Conservation (phyloP, 768 basidiomycete species). For the Tricholoma saponaceum region DNA sequence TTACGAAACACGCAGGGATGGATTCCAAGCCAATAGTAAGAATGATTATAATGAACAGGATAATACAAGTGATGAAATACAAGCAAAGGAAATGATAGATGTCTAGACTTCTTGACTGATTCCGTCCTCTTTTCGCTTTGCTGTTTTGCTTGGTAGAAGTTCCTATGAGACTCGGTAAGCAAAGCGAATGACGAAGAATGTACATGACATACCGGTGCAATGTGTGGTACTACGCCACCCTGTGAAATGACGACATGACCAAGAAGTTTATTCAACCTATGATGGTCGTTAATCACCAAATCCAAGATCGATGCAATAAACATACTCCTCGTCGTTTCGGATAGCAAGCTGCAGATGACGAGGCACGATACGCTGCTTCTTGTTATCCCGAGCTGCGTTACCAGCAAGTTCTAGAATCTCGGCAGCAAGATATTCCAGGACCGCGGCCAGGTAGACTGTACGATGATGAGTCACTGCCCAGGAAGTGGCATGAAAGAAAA, state of each 20-base stretch:
- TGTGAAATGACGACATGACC: slow-evolving; percentile 82
- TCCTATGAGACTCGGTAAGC: slow-evolving; percentile 15
- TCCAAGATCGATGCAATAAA: neutral
- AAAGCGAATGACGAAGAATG: neutral
- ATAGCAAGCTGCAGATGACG: slow-evolving; percentile 91
- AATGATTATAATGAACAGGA: slow-evolving; percentile 11
- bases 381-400: slow-evolving; percentile 78
- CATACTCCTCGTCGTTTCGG: slow-evolving; percentile 82
- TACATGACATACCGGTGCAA: slow-evolving; percentile 40
- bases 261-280: slow-evolving; percentile 68
- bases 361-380: slow-evolving; percentile 93
- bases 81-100: slow-evolving; percentile 13
- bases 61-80: slow-evolving; percentile 25
- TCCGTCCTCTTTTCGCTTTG: slow-evolving; percentile 41
- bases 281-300: neutral
- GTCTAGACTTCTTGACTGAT: slow-evolving; percentile 43
- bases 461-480: neutral
- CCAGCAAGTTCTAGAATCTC: slow-evolving; percentile 93
- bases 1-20: neutral
- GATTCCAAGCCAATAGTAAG: neutral
- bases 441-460: slow-evolving; percentile 83
- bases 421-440: slow-evolving; percentile 88
- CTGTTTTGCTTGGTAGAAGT: slow-evolving; percentile 41
- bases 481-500: slow-evolving; percentile 5
- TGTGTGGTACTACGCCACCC: slow-evolving; percentile 78